Percentiles rank a stretch among this genome's conserved stretches.
Evolutionary conservation across 1,284 basidiomycete genomes (phyloP).

Genomic region (Phlebopus sp.): DNA sequence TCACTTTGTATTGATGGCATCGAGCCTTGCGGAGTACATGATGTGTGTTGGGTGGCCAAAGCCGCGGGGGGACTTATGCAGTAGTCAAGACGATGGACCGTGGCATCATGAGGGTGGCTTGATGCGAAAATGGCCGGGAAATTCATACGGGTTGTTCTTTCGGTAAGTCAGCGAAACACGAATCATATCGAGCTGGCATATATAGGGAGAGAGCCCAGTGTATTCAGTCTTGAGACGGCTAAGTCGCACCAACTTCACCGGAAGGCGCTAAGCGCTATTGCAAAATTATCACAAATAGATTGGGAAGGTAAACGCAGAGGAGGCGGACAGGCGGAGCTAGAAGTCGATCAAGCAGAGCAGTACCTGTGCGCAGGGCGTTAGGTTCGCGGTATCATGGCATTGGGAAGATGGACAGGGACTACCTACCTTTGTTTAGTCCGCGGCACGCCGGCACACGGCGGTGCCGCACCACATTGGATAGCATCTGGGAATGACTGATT

Average conservation of each 20-base stretch:
- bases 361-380: conserved; percentile 1
- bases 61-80: conserved; percentile 5
- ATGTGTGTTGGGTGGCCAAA: conserved; percentile 2
- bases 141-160: conserved; percentile 16
- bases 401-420: conserved; percentile 13
- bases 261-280: conserved; percentile 7
- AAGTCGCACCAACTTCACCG: conserved; percentile 19
- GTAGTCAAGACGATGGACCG: conserved; percentile 2
- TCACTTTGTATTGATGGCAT: conserved; percentile 17
- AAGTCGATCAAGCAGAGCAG: background rate
- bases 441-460: conserved; percentile 12
- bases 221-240: conserved; percentile 16
- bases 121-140: conserved; percentile 3
- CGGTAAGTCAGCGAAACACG: conserved; percentile 1
- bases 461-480: conserved; percentile 14
- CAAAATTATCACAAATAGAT: conserved; percentile 16
- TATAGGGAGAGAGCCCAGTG: conserved; percentile 20
- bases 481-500: background rate
- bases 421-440: conserved; percentile 11
- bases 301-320: background rate
- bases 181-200: conserved; percentile 16
- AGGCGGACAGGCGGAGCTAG: conserved; percentile 8
- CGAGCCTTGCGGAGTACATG: conserved; percentile 12
- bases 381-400: conserved; percentile 7
- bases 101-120: conserved; percentile 3